Evolutionary conservation across 257 asterid species (phyloP).

Genomic region (Solanum sejunctum): DNA sequence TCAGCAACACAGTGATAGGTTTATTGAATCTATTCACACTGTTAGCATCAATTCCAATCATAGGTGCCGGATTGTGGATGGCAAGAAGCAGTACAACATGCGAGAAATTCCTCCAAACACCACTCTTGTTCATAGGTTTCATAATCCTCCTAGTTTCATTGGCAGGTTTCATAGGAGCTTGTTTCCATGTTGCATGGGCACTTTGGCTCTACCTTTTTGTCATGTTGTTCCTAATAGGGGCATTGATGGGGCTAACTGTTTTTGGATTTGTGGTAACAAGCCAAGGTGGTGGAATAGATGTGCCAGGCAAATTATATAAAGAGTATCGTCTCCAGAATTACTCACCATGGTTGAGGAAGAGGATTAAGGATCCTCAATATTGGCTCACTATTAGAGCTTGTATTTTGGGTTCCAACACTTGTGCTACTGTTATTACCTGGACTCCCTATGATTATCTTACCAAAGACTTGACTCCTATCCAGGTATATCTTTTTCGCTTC

Average conservation of each 20-base stretch:
- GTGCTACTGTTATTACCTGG: slow-evolving; percentile 59
- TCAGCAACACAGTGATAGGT: slow-evolving; percentile 89
- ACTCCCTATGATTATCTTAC: slow-evolving; percentile 64
- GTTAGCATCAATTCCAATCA: slow-evolving; percentile 82
- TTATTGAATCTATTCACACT: slow-evolving; percentile 84
- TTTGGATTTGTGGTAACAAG: slow-evolving; percentile 83
- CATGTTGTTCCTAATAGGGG: slow-evolving; percentile 65
- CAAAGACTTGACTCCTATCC: slow-evolving; percentile 70
- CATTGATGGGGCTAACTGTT: slow-evolving; percentile 53
- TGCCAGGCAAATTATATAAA: slow-evolving; percentile 50
- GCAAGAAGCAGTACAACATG: slow-evolving; percentile 75
- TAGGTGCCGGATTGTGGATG: slow-evolving; percentile 97
- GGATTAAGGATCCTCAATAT: slow-evolving; percentile 42
- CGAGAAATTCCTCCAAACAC: slow-evolving; percentile 81
- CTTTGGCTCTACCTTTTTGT: slow-evolving; percentile 67
- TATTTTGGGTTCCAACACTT: slow-evolving; percentile 65
- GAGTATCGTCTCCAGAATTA: slow-evolving; percentile 58
- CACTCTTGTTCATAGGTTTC: slow-evolving; percentile 70
- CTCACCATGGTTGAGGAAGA: slow-evolving; percentile 70
- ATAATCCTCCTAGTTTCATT: slow-evolving; percentile 57
- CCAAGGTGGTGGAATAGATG: slow-evolving; percentile 49
- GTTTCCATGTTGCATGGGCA: slow-evolving; percentile 90
- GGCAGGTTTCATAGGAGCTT: slow-evolving; percentile 90
- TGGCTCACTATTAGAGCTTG: slow-evolving; percentile 66
- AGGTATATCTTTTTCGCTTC: slow-evolving; percentile 22